A percentile compares a stretch with the other conserved stretches of the same genome.
Conservation (phyloP, 176 grass and related monocot species). For the Alopecurus myosuroides region DNA sequence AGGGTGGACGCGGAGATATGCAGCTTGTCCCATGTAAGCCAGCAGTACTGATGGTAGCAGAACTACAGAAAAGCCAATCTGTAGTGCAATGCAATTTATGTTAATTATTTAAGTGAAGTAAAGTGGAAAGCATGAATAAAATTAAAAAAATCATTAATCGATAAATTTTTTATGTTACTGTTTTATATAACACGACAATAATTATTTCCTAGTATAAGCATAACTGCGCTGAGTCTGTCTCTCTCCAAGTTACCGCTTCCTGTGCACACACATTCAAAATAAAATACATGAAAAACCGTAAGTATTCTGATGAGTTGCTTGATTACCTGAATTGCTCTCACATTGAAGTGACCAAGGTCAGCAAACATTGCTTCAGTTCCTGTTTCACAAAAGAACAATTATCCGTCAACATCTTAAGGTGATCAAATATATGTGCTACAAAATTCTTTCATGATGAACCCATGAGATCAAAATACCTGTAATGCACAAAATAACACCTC, state of each 20-base stretch:
- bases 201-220: background rate
- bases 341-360: slow-evolving; percentile 74
- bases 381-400: slow-evolving; percentile 29
- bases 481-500: slow-evolving; percentile 70
- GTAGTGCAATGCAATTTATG: slow-evolving; percentile 6
- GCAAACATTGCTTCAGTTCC: slow-evolving; percentile 84
- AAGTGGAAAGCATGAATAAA: background rate
- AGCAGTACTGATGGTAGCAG: slow-evolving; percentile 59
- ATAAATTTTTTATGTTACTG: slow-evolving; percentile 1
- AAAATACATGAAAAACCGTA: background rate
- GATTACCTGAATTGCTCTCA: slow-evolving; percentile 63
- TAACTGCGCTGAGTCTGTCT: background rate
- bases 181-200: background rate
- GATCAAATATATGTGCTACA: slow-evolving; percentile 2
- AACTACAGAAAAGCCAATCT: slow-evolving; percentile 62
- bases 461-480: slow-evolving; percentile 49
- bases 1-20: slow-evolving; percentile 45
- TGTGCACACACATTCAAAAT: background rate
- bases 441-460: background rate
- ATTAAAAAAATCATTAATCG: background rate
- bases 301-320: background rate
- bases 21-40: slow-evolving; percentile 64
- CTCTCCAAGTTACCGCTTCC: background rate
- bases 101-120: background rate
- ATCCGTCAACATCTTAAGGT: background rate